A percentile compares a stretch with the other conserved stretches of the same genome.
These are phyloP conservation scores for Geranium brycei DNA, from an alignment of 345 rosid genomes.

Conservation along the genomic window DNA sequence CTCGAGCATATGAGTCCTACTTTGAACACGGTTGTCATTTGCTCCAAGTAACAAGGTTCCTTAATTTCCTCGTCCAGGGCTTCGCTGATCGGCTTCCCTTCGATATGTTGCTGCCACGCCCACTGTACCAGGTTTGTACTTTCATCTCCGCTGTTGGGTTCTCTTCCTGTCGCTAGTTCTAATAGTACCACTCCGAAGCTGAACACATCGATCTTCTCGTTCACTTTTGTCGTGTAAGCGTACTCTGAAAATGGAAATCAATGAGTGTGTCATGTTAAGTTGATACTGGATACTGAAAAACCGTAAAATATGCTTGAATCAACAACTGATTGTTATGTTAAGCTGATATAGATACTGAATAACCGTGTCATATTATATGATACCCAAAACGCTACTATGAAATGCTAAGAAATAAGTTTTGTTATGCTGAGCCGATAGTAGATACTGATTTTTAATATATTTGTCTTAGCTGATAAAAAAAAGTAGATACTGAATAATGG, in stretches of 20 bases:
- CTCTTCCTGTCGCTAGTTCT: slow-evolving; percentile 75
- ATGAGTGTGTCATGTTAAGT: neutral
- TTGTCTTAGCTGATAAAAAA: no score
- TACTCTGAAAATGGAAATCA: slow-evolving; percentile 37
- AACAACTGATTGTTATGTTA: no score
- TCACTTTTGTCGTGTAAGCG: slow-evolving; percentile 63
- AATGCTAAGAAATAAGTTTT: no score
- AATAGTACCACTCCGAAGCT: slow-evolving; percentile 89
- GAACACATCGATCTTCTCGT: slow-evolving; percentile 70
- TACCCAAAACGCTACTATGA: no score
- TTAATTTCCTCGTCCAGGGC: slow-evolving; percentile 47
- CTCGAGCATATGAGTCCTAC: slow-evolving; percentile 60
- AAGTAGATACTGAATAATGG: no score
- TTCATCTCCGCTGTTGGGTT: slow-evolving; percentile 51
- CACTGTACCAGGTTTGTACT: slow-evolving; percentile 66
- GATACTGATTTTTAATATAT: no score
- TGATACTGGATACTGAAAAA: neutral
- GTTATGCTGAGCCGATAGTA: no score
- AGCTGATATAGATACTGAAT: no score
- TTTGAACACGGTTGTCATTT: slow-evolving; percentile 51
- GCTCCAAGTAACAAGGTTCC: slow-evolving; percentile 30
- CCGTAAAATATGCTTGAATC: no score
- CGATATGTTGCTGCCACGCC: slow-evolving; percentile 57
- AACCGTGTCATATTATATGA: no score
- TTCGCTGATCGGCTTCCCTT: slow-evolving; percentile 32